A percentile compares a stretch with the other conserved stretches of the same genome.
phyloP scores from a whole-genome alignment of 768 basidiomycete species.

The Melanogaster broomeanus region DNA sequence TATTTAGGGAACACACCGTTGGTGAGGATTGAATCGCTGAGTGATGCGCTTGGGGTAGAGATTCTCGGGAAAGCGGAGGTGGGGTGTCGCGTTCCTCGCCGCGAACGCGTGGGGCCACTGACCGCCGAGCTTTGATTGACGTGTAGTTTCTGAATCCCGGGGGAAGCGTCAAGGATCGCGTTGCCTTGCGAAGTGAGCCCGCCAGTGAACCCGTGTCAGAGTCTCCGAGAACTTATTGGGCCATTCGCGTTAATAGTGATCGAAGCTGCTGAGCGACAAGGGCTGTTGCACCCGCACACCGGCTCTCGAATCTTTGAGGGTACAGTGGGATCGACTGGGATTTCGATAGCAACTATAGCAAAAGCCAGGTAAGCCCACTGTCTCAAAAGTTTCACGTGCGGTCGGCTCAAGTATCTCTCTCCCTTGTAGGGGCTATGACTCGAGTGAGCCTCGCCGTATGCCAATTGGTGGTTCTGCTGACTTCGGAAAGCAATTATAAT shows the following conservation, averaged over 20 bases:
- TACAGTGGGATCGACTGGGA: slow-evolving; percentile 94
- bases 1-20: slow-evolving; percentile 88
- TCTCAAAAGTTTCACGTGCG: not conserved
- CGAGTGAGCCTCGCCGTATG: slow-evolving; percentile 50
- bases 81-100: slow-evolving; percentile 3
- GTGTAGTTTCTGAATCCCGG: slow-evolving; percentile 92
- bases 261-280: slow-evolving; percentile 85
- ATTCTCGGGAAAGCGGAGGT: slow-evolving; percentile 97
- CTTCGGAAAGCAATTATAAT: slow-evolving; percentile 72
- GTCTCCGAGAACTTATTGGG: not conserved
- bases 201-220: not conserved
- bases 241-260: slow-evolving; percentile 75
- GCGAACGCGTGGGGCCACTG: not conserved
- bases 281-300: slow-evolving; percentile 80
- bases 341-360: slow-evolving; percentile 93
- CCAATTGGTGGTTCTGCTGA: not conserved
- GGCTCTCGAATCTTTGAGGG: slow-evolving; percentile 96
- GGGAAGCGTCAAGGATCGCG: slow-evolving; percentile 96
- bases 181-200: slow-evolving; percentile 82
- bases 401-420: not conserved
- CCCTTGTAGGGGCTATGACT: slow-evolving; percentile 74
- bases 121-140: slow-evolving; percentile 45
- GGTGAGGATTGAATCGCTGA: slow-evolving; percentile 87
- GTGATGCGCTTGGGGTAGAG: slow-evolving; percentile 88
- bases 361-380: slow-evolving; percentile 61